Percentiles rank a stretch among this genome's conserved stretches.
These are phyloP conservation scores for Naganishia vaughanmartiniae DNA, from an alignment of 768 basidiomycete genomes.

Conservation along the genomic window DNA sequence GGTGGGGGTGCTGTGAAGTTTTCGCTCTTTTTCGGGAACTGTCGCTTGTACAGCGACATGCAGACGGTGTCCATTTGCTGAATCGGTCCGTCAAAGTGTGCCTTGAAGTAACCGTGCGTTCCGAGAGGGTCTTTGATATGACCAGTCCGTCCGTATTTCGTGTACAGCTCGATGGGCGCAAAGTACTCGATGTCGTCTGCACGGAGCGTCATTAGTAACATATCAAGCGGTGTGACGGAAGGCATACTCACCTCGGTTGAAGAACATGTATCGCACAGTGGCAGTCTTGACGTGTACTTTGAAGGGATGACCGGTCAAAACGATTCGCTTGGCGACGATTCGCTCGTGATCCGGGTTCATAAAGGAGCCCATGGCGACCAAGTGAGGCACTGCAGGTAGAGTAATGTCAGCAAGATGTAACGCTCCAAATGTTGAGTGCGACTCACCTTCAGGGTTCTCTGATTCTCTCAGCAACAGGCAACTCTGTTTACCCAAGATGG, in stretches of 20 bases:
- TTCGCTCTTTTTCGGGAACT: conserved; percentile 81
- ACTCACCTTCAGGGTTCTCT: conserved; percentile 30
- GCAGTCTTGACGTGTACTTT: conserved; percentile 96
- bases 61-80: conserved; percentile 96
- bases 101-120: conserved; percentile 97
- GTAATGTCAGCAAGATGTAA: conserved; percentile 59
- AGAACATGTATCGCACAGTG: conserved; percentile 98
- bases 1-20: conserved; percentile 41
- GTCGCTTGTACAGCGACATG: conserved; percentile 90
- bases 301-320: conserved; percentile 93
- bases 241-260: conserved; percentile 66
- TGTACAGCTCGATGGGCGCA: conserved; percentile 87
- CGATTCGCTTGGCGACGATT: conserved; percentile 85
- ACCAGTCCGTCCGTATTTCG: conserved; percentile 82
- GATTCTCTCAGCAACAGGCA: conserved; percentile 72
- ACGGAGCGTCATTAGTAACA: conserved; percentile 25
- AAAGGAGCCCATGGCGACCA: conserved; percentile 87
- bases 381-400: conserved; percentile 52
- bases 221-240: conserved; percentile 5
- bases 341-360: conserved; percentile 85
- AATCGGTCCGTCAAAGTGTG: conserved; percentile 86
- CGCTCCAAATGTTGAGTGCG: not conserved
- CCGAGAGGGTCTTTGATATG: conserved; percentile 84
- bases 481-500: conserved; percentile 79
- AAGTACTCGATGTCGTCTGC: conserved; percentile 85